Evolutionary conservation across 2,329 filamentous ascomycete species (phyloP).

Genomic region (Sclerotinia subarctica): DNA sequence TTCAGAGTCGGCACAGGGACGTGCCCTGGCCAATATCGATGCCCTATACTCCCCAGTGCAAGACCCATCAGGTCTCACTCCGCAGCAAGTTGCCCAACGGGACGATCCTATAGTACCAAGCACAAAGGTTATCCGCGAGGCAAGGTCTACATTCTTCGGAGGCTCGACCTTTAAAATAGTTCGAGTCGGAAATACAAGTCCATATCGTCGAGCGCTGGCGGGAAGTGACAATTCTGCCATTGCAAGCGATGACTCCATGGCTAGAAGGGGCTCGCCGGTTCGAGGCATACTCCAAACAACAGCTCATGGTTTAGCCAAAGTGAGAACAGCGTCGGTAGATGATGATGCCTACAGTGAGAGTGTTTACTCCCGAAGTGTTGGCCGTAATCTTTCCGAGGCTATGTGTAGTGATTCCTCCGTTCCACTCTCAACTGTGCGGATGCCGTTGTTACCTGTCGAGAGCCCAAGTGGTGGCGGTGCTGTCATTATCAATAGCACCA

Average conservation of each 20-base stretch:
- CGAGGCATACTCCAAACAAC: conserved; percentile 22
- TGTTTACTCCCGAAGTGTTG: conserved; percentile 38
- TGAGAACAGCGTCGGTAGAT: background rate
- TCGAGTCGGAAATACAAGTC: conserved; percentile 53
- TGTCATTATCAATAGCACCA: conserved; percentile 39
- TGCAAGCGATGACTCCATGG: conserved; percentile 11
- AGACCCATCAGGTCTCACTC: conserved; percentile 25
- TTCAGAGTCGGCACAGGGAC: conserved; percentile 1
- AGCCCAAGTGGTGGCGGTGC: conserved; percentile 36
- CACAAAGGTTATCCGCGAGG: conserved; percentile 41
- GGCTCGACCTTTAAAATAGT: conserved; percentile 52
- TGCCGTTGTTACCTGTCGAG: conserved; percentile 24
- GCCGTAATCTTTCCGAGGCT: conserved; percentile 26
- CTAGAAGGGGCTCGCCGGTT: conserved; percentile 11
- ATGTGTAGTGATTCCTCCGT: conserved; percentile 7
- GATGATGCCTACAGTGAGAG: conserved; percentile 34
- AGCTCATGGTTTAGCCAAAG: background rate
- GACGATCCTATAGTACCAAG: conserved; percentile 34
- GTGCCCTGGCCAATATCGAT: conserved; percentile 6
- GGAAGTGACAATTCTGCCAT: conserved; percentile 24
- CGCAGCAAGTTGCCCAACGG: conserved; percentile 33
- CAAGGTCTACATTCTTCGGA: conserved; percentile 51
- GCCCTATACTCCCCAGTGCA: background rate
- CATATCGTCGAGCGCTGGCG: conserved; percentile 51
- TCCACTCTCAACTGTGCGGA: conserved; percentile 24